phyloP scores from a whole-genome alignment of 768 basidiomycete species.

The Chalciporus piperatus region DNA sequence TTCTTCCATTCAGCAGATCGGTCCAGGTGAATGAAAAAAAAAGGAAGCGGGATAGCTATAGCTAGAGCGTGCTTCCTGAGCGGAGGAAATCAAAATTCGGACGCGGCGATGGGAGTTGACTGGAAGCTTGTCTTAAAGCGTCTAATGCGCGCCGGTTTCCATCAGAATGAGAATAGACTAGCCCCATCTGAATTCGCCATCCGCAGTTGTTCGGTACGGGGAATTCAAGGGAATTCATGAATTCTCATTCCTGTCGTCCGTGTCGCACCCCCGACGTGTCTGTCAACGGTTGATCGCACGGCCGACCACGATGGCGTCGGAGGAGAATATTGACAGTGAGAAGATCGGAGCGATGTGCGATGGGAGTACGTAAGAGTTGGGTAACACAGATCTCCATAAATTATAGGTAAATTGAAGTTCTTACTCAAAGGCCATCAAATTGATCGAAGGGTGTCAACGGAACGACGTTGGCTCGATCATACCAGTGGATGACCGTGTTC shows the following conservation, averaged over 20 bases:
- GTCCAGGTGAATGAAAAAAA: neutral
- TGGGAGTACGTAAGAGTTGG: slow-evolving; percentile 24
- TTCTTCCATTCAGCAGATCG: neutral
- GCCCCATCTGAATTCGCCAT: neutral
- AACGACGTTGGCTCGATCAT: slow-evolving; percentile 15
- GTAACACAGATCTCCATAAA: slow-evolving; percentile 25
- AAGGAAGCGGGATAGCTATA: slow-evolving; percentile 1
- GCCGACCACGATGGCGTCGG: slow-evolving; percentile 9
- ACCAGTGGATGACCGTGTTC: neutral
- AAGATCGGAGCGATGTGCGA: slow-evolving; percentile 11
- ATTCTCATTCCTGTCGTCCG: slow-evolving; percentile 7
- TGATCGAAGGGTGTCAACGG: slow-evolving; percentile 22
- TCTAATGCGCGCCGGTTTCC: slow-evolving; percentile 20
- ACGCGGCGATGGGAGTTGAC: slow-evolving; percentile 2
- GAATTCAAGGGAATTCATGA: slow-evolving; percentile 3
- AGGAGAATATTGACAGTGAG: slow-evolving; percentile 6
- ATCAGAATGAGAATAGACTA: slow-evolving; percentile 30
- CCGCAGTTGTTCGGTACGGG: slow-evolving; percentile 7
- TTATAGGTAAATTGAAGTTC: slow-evolving; percentile 27
- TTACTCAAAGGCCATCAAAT: slow-evolving; percentile 32
- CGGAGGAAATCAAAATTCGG: slow-evolving; percentile 5
- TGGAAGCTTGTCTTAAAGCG: slow-evolving; percentile 1
- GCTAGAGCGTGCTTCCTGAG: neutral
- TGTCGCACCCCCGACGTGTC: neutral
- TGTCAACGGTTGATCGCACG: no score